A percentile compares a stretch with the other conserved stretches of the same genome.
phyloP scores from a whole-genome alignment of 2,329 filamentous ascomycete species.

The Penicillium sp. region DNA sequence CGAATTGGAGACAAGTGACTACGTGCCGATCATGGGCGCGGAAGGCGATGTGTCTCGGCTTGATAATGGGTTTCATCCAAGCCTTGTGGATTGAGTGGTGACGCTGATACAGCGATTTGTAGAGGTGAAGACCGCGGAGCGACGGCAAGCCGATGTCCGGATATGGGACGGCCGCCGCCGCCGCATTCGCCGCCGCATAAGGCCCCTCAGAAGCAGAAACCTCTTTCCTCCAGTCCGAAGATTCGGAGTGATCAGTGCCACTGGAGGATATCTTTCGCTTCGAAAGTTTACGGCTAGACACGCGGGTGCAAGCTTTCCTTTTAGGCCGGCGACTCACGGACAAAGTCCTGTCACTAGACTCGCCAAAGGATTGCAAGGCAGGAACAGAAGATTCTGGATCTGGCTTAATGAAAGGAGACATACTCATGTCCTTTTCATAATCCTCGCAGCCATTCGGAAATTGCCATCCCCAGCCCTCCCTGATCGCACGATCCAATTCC shows the following conservation, averaged over 20 bases:
- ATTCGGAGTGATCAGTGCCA: conserved; percentile 33
- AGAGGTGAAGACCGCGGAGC: conserved; percentile 77
- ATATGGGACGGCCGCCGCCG: conserved; percentile 71
- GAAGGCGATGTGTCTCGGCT: conserved; percentile 87
- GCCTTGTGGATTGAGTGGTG: conserved; percentile 82
- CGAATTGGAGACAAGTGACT: conserved; percentile 94
- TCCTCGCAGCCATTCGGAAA: conserved; percentile 67
- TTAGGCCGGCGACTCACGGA: conserved; percentile 35
- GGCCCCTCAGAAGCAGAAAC: conserved; percentile 62
- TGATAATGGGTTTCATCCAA: conserved; percentile 76
- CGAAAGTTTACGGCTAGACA: conserved; percentile 44
- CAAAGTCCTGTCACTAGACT: conserved; percentile 21
- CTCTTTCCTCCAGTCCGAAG: conserved; percentile 42
- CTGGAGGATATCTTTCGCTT: conserved; percentile 48
- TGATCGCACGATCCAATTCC: conserved; percentile 78
- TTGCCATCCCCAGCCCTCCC: conserved; percentile 96
- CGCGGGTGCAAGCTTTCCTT: conserved; percentile 42
- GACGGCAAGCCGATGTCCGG: conserved; percentile 69
- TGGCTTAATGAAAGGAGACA: conserved; percentile 15
- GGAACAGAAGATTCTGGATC: too few species aligned
- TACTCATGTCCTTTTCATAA: conserved; percentile 62
- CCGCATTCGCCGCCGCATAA: conserved; percentile 71
- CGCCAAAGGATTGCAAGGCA: too few species aligned
- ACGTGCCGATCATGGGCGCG: conserved; percentile 93
- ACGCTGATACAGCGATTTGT: conserved; percentile 89